These are phyloP conservation scores for Hygrophila difformis DNA, from an alignment of 257 asterid genomes.

Conservation along the genomic window DNA sequence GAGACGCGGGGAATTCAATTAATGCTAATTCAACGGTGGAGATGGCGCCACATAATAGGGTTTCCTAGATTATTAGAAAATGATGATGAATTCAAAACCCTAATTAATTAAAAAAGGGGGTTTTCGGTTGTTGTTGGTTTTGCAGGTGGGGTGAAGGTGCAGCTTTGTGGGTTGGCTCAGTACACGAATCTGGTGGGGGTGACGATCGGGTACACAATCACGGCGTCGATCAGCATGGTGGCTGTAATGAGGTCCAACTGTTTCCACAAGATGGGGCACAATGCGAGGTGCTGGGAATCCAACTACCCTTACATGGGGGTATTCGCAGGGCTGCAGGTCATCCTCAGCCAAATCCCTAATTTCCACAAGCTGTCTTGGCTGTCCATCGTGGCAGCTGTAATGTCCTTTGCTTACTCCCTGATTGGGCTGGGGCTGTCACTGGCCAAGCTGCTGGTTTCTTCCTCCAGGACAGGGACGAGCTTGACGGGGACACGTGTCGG, in stretches of 20 bases:
- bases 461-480: conserved; percentile 30
- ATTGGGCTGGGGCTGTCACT: conserved; percentile 80
- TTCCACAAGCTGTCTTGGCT: conserved; percentile 81
- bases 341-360: conserved; percentile 77
- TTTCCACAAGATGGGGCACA: conserved; percentile 56
- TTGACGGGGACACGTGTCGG: conserved; percentile 68
- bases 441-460: conserved; percentile 26
- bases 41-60: no score
- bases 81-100: neutral
- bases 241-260: conserved; percentile 76
- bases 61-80: no score
- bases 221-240: conserved; percentile 72
- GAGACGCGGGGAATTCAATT: no score
- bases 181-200: conserved; percentile 56
- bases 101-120: no score
- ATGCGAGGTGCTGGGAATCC: conserved; percentile 30
- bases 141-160: conserved; percentile 50
- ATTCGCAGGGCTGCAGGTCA: conserved; percentile 57
- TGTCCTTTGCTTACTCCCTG: conserved; percentile 79
- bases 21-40: no score
- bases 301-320: conserved; percentile 54
- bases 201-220: conserved; percentile 69
- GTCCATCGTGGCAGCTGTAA: conserved; percentile 73
- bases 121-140: no score
- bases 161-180: conserved; percentile 63